These are phyloP conservation scores for Hansfordia pulvinata DNA, from an alignment of 2,329 filamentous ascomycete species.

Conservation along the genomic window DNA sequence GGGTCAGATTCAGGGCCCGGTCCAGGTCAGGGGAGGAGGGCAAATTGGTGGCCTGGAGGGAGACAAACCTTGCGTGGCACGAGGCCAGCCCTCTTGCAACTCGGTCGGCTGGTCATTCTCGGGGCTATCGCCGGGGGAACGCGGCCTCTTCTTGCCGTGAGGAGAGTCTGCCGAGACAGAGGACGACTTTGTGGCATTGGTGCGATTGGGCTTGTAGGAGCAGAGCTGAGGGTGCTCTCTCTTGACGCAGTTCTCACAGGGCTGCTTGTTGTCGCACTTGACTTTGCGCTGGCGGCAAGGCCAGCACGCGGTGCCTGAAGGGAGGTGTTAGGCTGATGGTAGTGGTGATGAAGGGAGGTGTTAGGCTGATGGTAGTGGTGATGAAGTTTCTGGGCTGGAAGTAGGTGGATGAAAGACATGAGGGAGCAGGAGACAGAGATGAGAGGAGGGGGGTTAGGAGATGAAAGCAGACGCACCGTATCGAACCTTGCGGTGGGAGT, in stretches of 20 bases:
- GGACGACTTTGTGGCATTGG: constrained; percentile 20
- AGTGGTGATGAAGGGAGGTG: not conserved
- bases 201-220: constrained; percentile 51
- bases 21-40: not conserved
- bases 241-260: constrained; percentile 56
- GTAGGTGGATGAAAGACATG: constrained; percentile 1
- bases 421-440: not conserved
- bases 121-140: constrained; percentile 25
- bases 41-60: not conserved
- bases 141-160: constrained; percentile 25
- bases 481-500: constrained; percentile 54
- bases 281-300: constrained; percentile 55
- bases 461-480: constrained; percentile 37
- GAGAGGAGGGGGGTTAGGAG: not conserved
- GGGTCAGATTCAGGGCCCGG: constrained; percentile 3
- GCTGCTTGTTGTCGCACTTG: constrained; percentile 56
- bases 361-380: constrained; percentile 3
- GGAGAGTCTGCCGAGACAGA: constrained; percentile 13
- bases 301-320: constrained; percentile 48
- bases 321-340: constrained; percentile 7
- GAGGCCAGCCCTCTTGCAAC: constrained; percentile 20
- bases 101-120: constrained; percentile 22
- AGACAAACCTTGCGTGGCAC: constrained; percentile 14
- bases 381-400: constrained; percentile 1
- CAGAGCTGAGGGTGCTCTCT: constrained; percentile 50